These are phyloP conservation scores for Ophiocordyceps robertsii DNA, from an alignment of 2,329 filamentous ascomycete species.

Conservation along the genomic window DNA sequence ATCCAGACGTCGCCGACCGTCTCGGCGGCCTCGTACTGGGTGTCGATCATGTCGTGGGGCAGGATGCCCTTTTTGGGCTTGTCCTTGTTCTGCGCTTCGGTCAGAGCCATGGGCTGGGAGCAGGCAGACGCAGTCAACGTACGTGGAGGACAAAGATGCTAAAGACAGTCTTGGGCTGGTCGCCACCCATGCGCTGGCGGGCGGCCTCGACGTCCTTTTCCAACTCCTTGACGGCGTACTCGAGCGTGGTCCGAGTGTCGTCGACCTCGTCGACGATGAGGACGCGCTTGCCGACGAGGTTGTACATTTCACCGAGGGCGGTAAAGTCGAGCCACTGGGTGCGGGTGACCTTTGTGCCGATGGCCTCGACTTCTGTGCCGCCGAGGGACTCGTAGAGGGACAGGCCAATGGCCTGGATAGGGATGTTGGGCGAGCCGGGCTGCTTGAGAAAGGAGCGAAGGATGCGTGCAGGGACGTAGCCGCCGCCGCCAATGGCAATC, in stretches of 20 bases:
- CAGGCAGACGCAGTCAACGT: slow-evolving; percentile 20
- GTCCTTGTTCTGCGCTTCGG: slow-evolving; percentile 66
- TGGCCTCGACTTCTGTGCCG: slow-evolving; percentile 47
- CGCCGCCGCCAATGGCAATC: slow-evolving; percentile 95
- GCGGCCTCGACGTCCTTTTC: slow-evolving; percentile 87
- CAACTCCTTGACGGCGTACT: slow-evolving; percentile 85
- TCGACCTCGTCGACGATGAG: slow-evolving; percentile 93
- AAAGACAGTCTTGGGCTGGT: slow-evolving; percentile 63
- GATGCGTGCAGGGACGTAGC: slow-evolving; percentile 94
- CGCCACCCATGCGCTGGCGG: slow-evolving; percentile 55
- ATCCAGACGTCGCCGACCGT: slow-evolving; percentile 96
- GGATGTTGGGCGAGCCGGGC: slow-evolving; percentile 79
- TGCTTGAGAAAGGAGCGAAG: slow-evolving; percentile 94
- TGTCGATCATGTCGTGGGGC: slow-evolving; percentile 63
- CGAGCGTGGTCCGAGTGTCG: slow-evolving; percentile 84
- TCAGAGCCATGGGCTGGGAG: background rate
- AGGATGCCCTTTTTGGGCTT: slow-evolving; percentile 87
- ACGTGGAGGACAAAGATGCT: slow-evolving; percentile 92
- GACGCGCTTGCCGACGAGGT: slow-evolving; percentile 81
- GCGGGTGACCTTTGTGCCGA: slow-evolving; percentile 87
- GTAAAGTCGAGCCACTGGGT: slow-evolving; percentile 96
- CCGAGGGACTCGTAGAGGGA: slow-evolving; percentile 87
- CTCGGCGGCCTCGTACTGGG: slow-evolving; percentile 70
- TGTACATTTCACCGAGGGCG: slow-evolving; percentile 69
- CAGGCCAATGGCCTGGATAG: slow-evolving; percentile 96